These are phyloP conservation scores for Diplodia scrobiculata DNA, from an alignment of 2,329 filamentous ascomycete genomes.

Conservation along the genomic window DNA sequence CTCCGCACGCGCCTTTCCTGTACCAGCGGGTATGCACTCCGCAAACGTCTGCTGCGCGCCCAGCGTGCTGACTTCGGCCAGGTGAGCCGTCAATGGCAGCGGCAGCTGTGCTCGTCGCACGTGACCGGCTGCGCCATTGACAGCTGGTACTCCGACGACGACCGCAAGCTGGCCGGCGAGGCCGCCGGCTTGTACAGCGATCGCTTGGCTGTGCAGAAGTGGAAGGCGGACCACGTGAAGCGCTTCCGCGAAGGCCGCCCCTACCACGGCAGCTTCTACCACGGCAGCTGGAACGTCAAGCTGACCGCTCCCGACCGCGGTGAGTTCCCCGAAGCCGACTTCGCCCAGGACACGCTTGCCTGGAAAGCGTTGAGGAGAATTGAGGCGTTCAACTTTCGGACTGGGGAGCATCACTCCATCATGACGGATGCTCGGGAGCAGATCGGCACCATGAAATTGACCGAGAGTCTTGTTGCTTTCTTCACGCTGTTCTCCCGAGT, in stretches of 20 bases:
- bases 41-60: neutral
- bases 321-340: slow-evolving; percentile 10
- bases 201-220: slow-evolving; percentile 28
- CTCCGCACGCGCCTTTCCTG: slow-evolving; percentile 37
- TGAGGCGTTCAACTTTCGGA: slow-evolving; percentile 36
- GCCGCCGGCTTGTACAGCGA: slow-evolving; percentile 31
- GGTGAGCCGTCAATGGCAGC: slow-evolving; percentile 43
- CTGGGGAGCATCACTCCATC: slow-evolving; percentile 29
- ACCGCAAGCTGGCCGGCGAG: slow-evolving; percentile 31
- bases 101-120: slow-evolving; percentile 35
- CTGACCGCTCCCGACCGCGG: slow-evolving; percentile 10
- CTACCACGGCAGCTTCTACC: slow-evolving; percentile 22
- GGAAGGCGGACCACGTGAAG: slow-evolving; percentile 36
- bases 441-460: slow-evolving; percentile 32
- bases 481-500: slow-evolving; percentile 12
- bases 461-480: slow-evolving; percentile 37
- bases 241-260: slow-evolving; percentile 35
- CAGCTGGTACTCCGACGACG: slow-evolving; percentile 34
- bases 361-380: slow-evolving; percentile 32
- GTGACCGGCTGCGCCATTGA: slow-evolving; percentile 34
- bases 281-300: slow-evolving; percentile 13
- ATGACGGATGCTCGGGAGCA: slow-evolving; percentile 34
- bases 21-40: slow-evolving; percentile 35
- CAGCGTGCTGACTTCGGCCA: slow-evolving; percentile 28
- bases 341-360: slow-evolving; percentile 34